These are phyloP conservation scores for Pulveroboletus ravenelii DNA, from an alignment of 768 basidiomycete species.

Conservation along the genomic window DNA sequence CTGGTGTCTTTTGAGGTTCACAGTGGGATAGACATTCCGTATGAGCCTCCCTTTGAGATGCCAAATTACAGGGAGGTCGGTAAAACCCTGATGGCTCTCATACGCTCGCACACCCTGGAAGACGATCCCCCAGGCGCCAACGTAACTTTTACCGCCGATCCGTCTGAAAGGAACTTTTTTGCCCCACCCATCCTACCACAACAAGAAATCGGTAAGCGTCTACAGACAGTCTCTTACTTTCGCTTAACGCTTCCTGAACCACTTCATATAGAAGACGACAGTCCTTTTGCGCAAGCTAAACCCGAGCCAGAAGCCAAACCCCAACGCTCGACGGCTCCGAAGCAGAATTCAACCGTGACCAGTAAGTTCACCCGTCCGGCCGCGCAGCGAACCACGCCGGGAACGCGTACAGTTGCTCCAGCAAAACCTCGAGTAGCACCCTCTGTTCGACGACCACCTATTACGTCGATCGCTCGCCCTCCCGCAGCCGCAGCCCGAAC, in stretches of 20 bases:
- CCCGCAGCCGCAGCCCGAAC: slow-evolving; percentile 1
- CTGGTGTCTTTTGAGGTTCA: slow-evolving; percentile 1
- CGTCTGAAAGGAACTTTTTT: slow-evolving; percentile 23
- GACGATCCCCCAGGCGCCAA: slow-evolving; percentile 24
- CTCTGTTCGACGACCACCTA: slow-evolving; percentile 6
- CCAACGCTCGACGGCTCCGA: neutral
- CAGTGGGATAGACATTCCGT: slow-evolving; percentile 33
- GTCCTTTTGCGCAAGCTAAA: slow-evolving; percentile 23
- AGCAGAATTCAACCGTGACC: neutral
- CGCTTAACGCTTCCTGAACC: neutral
- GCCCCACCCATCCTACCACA: slow-evolving; percentile 12
- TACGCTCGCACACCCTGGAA: slow-evolving; percentile 33
- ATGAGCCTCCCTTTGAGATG: slow-evolving; percentile 45
- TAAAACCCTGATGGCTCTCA: slow-evolving; percentile 31
- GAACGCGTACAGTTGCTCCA: neutral
- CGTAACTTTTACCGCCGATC: slow-evolving; percentile 18
- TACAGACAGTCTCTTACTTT: neutral
- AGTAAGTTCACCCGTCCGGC: slow-evolving; percentile 7
- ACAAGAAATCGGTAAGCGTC: slow-evolving; percentile 22
- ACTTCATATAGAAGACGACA: slow-evolving; percentile 22
- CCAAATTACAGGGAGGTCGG: slow-evolving; percentile 46
- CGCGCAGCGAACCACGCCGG: slow-evolving; percentile 3
- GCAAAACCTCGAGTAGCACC: slow-evolving; percentile 10
- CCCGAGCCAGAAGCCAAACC: slow-evolving; percentile 6
- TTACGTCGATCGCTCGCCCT: slow-evolving; percentile 7